Evolutionary conservation across 495 filamentous ascomycete genomes (phyloP), one percentile per base, ranked within the genome.

Genomic region (Glutinoglossum americanum): DNA sequence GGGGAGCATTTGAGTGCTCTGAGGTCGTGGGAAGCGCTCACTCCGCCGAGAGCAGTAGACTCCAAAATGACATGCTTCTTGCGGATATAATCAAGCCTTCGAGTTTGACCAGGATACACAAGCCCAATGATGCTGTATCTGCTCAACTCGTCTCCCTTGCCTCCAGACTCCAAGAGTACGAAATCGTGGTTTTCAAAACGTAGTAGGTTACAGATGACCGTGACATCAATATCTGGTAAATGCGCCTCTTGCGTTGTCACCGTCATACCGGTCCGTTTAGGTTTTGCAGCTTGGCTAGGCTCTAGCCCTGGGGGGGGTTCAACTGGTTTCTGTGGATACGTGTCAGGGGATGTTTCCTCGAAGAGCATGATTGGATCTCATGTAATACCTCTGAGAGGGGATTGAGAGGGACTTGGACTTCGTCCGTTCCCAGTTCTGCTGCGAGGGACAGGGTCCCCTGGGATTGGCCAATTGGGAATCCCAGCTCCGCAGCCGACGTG

Each of bases 111-210:
- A 21, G 75, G 70, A 3, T 74, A 65, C n/a, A 80, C 68, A 6
- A 81, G 62, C 0, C 79, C 84, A 56, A 87, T 74, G 57, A 88
- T 85, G 60, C 79, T 85, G 62, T 77, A 83, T 54, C 77, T 66
- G 0, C 83, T 83, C 8, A 55, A 17, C 76, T 74, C 13, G 15
- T 6, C 1, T 23, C 75, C 57, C 56, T 63, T 51, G 59, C 63
- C 55, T 59, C 68, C 71, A 4, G 79, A 83, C 35, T 79, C 80
- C 15, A 81, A 65, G 13, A 82, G 56, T 15, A 80, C 71, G 51
- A 72, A 66, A 37, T 82, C 73, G 0, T 28, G 13, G 19, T 49
- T 23, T 0, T 17, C 26, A 15, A 13, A 13, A 44, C 26, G 23
- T 1, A 56, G 32, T 2, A 37, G 0, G 21, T 37, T n/a, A 19